Evolutionary conservation across 2,329 filamentous ascomycete genomes (phyloP).

Genomic region (Metarhizium rileyi): DNA sequence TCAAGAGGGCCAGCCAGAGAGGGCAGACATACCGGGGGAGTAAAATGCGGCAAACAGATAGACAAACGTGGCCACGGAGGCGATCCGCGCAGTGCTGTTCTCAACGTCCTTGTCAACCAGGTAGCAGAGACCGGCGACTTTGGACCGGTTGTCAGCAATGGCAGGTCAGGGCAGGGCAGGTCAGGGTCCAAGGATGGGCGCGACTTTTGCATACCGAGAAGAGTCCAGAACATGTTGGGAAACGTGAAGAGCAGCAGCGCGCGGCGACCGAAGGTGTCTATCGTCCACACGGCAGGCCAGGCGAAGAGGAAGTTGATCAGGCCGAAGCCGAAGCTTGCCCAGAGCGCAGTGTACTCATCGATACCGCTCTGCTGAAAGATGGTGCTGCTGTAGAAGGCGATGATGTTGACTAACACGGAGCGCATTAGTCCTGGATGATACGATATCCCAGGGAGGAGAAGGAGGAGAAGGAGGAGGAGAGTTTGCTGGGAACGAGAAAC

Average conservation of each 20-base stretch:
- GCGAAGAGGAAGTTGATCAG: slow-evolving; percentile 17
- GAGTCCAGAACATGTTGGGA: slow-evolving; percentile 23
- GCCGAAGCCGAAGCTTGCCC: slow-evolving; percentile 24
- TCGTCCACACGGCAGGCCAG: slow-evolving; percentile 23
- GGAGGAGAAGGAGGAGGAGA: slow-evolving; percentile 27
- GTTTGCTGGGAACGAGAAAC: background rate
- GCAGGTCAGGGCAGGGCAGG: background rate
- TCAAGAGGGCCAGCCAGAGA: background rate
- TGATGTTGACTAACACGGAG: slow-evolving; percentile 43
- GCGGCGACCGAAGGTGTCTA: slow-evolving; percentile 16
- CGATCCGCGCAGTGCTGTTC: slow-evolving; percentile 15
- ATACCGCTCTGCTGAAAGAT: slow-evolving; percentile 26
- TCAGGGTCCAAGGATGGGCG: no score
- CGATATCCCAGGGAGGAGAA: no score
- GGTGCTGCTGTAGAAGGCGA: slow-evolving; percentile 15
- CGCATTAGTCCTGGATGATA: slow-evolving; percentile 37
- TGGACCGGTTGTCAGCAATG: background rate
- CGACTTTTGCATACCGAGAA: slow-evolving; percentile 4
- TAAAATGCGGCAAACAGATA: slow-evolving; percentile 28
- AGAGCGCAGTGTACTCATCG: slow-evolving; percentile 17
- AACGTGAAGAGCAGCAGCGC: slow-evolving; percentile 21
- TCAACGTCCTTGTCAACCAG: slow-evolving; percentile 12
- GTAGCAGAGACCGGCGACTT: slow-evolving; percentile 19
- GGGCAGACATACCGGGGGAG: slow-evolving; percentile 13
- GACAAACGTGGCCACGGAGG: slow-evolving; percentile 24